phyloP scores from a whole-genome alignment of 306 rosid genomes.

The Mucuna pruriens region DNA sequence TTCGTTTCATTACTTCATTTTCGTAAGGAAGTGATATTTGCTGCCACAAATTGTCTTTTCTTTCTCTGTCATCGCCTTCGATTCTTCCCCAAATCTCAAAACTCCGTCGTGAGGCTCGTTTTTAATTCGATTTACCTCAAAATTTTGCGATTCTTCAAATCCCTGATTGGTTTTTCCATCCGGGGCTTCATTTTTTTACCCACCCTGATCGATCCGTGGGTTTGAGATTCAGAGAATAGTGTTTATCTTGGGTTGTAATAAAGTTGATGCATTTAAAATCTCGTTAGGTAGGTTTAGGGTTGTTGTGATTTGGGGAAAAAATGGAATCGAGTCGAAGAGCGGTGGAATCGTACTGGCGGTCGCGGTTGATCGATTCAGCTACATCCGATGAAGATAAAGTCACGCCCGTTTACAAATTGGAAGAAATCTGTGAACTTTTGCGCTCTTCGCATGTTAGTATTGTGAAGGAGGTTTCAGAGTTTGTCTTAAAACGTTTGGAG shows the following conservation, averaged over 20 bases:
- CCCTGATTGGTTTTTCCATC: slow-evolving; percentile 14
- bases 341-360: slow-evolving; percentile 96
- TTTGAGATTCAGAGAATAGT: neutral
- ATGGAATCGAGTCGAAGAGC: slow-evolving; percentile 99
- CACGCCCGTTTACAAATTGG: slow-evolving; percentile 89
- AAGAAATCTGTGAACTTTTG: slow-evolving; percentile 83
- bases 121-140: slow-evolving; percentile 11
- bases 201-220: slow-evolving; percentile 28
- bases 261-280: slow-evolving; percentile 10
- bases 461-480: slow-evolving; percentile 89
- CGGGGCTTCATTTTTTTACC: slow-evolving; percentile 1
- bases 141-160: slow-evolving; percentile 8
- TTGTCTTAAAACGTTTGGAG: slow-evolving; percentile 81
- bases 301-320: slow-evolving; percentile 37
- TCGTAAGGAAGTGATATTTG: neutral
- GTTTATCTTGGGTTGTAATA: neutral
- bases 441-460: slow-evolving; percentile 88
- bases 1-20: neutral
- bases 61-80: slow-evolving; percentile 7
- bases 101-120: neutral
- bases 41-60: slow-evolving; percentile 28
- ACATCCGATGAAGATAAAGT: slow-evolving; percentile 96
- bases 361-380: slow-evolving; percentile 83
- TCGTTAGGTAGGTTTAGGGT: slow-evolving; percentile 33
- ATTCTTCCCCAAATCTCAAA: slow-evolving; percentile 30